Evolutionary conservation across 2,329 filamentous ascomycete species (phyloP), one percentile per base, ranked within the genome.

Genomic region (Aspergillus fijiensis): DNA sequence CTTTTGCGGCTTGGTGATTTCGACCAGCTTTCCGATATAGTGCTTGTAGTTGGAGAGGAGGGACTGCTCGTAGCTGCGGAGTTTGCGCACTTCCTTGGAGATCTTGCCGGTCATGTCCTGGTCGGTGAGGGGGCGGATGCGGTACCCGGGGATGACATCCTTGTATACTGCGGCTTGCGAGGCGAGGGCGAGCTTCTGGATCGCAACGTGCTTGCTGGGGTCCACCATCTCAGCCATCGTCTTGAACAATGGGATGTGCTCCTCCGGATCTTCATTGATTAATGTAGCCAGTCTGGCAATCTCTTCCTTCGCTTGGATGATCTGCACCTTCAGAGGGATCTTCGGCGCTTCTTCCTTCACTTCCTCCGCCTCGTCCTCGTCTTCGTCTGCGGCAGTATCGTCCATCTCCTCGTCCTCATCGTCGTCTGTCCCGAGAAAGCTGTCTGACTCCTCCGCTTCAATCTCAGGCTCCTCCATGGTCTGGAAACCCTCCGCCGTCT

Each of bases 121-220:
- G 61, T 96, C 91, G 0, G 84, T 82, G 4, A 92, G 80, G 1
- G 92, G 90, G 19, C 95, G 88, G 80, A 99, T 98, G 62, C 95
- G 85, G 75, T 99, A 99, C 23, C 95, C 95, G 0, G 95, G 95
- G 60, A 99, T 98, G 51, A 97, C 85, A 76, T 98, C 95, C 75
- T 94, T 96, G 82, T 94, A 99, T 12, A 98, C 87, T 0, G 93
- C 86, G 73, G 95, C 84, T 76, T 97, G 93, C 23, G 95, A 92
- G 51, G 89, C 90, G 64, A 99, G 80, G 6, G 90, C 88, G 62
- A 99, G 83, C 76, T 96, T 96, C 79, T 91, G 89, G 55, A 99
- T 88, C 2, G 89, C 87, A 14, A 85, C 76, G 63, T 93, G 75
- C 5, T 74, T 67, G n/a, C 69, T 87, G 14, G 82, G 81, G 57